Evolutionary conservation across 2,329 filamentous ascomycete species (phyloP), one percentile per base, ranked within the genome.

Genomic region (Septoria petroselini): DNA sequence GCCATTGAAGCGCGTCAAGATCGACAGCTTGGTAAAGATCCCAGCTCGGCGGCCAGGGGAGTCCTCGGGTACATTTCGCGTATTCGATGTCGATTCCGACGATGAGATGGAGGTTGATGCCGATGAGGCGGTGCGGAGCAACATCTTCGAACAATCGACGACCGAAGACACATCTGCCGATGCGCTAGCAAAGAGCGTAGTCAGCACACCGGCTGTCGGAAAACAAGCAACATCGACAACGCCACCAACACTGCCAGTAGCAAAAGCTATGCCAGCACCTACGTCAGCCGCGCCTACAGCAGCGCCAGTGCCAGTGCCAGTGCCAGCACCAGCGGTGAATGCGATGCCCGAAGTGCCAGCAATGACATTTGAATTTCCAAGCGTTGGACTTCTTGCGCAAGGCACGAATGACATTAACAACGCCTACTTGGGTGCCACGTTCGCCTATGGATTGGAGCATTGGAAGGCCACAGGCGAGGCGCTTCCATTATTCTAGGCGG

Each of bases 81-180:
- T 66, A 27, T 61, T 60, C 9, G 65, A 67, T 8, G 42, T 51
- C 12, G 63, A 66, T 45, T 58, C 53, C 31, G 65, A 66, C 39
- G 65, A 65, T 21, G 63, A 66, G 54, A 66, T 67, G 57, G 62
- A 65, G 50, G 63, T 67, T 41, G 61, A 64, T 31, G 53, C 55
- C 39, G 56, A 58, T 31, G 57, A 55, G 11, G 50, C 57, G 17
- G 42, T 53, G 15, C 31, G 53, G 7, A 41, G 19, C 25, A 65
- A 65, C 41, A 50, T 65, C 1, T 65, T 65, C 41, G 53, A 53
- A 11, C 29, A n/a, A n/a, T 48, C 50, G 7, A 25, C 52, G 30
- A 37, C 41, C n/a, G 33, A 50, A n/a, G 41, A 50, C 11, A 11
- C 19, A 15, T 12, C 38, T 43, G 41, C 9, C 39, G 14, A 34